These are phyloP conservation scores for Trebouxia sp. DNA, from an alignment of 139 green algal species.

Conservation along the genomic window DNA sequence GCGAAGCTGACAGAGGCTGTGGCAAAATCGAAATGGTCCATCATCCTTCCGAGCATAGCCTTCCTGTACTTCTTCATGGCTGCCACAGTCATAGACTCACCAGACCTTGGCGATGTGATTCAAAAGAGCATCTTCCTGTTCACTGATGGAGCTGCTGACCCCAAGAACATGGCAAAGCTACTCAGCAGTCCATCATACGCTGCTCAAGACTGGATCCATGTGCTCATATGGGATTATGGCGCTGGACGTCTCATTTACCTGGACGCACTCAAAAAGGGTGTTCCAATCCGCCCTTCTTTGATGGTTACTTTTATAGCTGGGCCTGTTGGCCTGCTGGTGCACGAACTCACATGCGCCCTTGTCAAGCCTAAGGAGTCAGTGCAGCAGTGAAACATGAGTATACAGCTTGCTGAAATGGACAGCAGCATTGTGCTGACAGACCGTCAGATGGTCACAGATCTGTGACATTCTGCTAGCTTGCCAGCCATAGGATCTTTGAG, in stretches of 20 bases:
- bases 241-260: constrained; percentile 10
- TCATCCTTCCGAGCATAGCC: constrained; percentile 3
- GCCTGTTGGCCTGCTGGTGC: not conserved
- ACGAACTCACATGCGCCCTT: constrained; percentile 1
- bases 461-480: no score
- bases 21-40: not conserved
- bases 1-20: constrained; percentile 1
- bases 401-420: no score
- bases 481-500: no score
- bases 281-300: not conserved
- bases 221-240: constrained; percentile 10
- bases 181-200: constrained; percentile 9
- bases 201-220: constrained; percentile 14
- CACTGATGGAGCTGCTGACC: constrained; percentile 17
- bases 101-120: not conserved
- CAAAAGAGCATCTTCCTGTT: constrained; percentile 8
- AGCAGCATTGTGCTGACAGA: no score
- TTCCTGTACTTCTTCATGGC: constrained; percentile 11
- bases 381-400: no score
- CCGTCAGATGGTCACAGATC: no score
- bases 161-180: constrained; percentile 14
- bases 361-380: not conserved
- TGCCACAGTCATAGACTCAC: not conserved
- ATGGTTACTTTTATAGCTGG: constrained; percentile 13
- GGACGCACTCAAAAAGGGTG: constrained; percentile 6